phyloP scores from a whole-genome alignment of 2,329 filamentous ascomycete species.

The Trichoderma lentiforme region DNA sequence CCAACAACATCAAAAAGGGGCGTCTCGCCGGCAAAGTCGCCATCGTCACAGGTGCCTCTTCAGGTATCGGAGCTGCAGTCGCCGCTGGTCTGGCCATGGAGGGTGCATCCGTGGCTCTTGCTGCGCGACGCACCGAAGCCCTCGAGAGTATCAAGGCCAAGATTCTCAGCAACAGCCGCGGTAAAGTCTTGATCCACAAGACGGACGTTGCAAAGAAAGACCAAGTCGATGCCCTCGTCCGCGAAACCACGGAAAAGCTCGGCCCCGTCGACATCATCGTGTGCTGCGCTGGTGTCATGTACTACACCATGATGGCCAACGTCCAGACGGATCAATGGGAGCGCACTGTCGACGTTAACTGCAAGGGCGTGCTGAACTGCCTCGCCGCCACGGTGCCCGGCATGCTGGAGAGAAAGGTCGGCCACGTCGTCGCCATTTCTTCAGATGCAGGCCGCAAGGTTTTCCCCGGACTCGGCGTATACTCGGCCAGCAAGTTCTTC shows the following conservation, averaged over 20 bases:
- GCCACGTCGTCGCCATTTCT: slow-evolving; percentile 77
- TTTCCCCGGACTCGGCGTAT: slow-evolving; percentile 77
- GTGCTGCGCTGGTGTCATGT: slow-evolving; percentile 80
- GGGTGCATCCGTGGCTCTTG: slow-evolving; percentile 69
- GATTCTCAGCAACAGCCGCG: slow-evolving; percentile 50
- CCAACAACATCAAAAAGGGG: slow-evolving; percentile 38
- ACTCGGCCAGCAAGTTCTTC: slow-evolving; percentile 82
- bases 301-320: slow-evolving; percentile 85
- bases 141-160: slow-evolving; percentile 64
- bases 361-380: slow-evolving; percentile 75
- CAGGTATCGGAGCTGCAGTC: slow-evolving; percentile 74
- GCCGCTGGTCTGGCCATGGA: slow-evolving; percentile 65
- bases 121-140: slow-evolving; percentile 65
- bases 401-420: slow-evolving; percentile 66
- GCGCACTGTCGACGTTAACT: slow-evolving; percentile 79
- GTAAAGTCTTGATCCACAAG: slow-evolving; percentile 63
- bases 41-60: slow-evolving; percentile 75
- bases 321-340: slow-evolving; percentile 72
- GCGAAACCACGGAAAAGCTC: slow-evolving; percentile 56
- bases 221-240: slow-evolving; percentile 65
- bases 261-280: slow-evolving; percentile 77
- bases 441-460: slow-evolving; percentile 80
- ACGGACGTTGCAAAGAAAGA: slow-evolving; percentile 69
- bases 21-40: slow-evolving; percentile 67
- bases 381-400: slow-evolving; percentile 65